Conservation (phyloP, 202 grass and related monocot genomes). For the Panicum hallii region DNA sequence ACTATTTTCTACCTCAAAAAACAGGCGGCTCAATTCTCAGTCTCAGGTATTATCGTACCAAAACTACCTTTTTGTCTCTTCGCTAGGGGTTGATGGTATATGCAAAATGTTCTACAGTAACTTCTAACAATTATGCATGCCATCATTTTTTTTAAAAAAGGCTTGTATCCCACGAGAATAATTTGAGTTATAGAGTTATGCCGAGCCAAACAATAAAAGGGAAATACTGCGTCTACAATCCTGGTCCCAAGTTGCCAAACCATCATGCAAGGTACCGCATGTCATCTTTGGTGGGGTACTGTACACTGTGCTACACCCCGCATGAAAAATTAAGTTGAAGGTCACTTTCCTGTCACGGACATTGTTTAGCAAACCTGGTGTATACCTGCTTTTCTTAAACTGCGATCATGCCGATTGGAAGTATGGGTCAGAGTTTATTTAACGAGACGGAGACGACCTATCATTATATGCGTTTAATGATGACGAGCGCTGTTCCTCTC, state of each 20-base stretch:
- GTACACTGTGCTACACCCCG: neutral
- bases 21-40: constrained; percentile 17
- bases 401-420: neutral
- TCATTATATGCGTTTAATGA: neutral
- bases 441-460: neutral
- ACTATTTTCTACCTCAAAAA: neutral
- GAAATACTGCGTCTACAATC: neutral
- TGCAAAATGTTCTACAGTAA: neutral
- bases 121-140: neutral
- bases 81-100: neutral
- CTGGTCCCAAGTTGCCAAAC: constrained; percentile 1
- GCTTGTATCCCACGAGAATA: neutral
- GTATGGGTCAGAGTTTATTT: neutral
- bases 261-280: neutral
- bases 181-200: neutral
- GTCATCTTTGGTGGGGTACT: neutral
- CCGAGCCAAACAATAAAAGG: neutral
- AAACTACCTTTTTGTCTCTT: constrained; percentile 22
- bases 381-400: constrained; percentile 5
- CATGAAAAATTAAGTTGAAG: constrained; percentile 3
- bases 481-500: neutral
- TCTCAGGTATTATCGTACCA: constrained; percentile 37
- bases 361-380: neutral
- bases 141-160: neutral
- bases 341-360: neutral